Conservation (phyloP, 768 basidiomycete species). For the Cystofilobasidium macerans region DNA sequence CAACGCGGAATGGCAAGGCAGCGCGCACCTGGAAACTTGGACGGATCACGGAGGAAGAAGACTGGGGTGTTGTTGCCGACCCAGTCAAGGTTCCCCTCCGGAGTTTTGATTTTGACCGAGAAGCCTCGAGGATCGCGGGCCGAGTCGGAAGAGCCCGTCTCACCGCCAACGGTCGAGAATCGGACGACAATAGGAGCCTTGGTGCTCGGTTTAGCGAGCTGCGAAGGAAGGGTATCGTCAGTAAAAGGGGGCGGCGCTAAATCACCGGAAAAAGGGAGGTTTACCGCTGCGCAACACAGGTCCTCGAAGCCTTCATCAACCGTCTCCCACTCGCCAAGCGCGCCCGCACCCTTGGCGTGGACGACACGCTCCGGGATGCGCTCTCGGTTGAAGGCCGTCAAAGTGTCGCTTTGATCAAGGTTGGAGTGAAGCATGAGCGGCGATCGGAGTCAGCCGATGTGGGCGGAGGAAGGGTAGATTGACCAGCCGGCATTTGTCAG, state of each 20-base stretch:
- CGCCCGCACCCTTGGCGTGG: slow-evolving; percentile 73
- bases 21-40: background rate
- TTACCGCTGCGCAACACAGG: slow-evolving; percentile 39
- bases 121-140: slow-evolving; percentile 33
- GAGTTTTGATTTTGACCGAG: slow-evolving; percentile 42
- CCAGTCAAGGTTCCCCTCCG: slow-evolving; percentile 43
- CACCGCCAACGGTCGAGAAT: slow-evolving; percentile 45
- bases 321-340: slow-evolving; percentile 41
- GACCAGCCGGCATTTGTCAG: too few species aligned
- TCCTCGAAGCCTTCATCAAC: slow-evolving; percentile 40
- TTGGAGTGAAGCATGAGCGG: slow-evolving; percentile 43
- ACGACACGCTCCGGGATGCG: slow-evolving; percentile 43
- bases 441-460: background rate
- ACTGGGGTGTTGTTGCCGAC: slow-evolving; percentile 37
- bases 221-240: background rate
- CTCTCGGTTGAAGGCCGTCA: slow-evolving; percentile 39
- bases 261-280: background rate
- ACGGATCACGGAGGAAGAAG: slow-evolving; percentile 29
- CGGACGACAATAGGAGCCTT: slow-evolving; percentile 29
- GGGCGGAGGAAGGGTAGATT: too few species aligned
- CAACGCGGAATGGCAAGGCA: background rate
- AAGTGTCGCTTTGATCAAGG: slow-evolving; percentile 51
- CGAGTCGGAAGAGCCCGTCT: slow-evolving; percentile 41
- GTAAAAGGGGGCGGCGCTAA: background rate
- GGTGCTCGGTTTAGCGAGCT: slow-evolving; percentile 25